Conservation (phyloP, 2,329 filamentous ascomycete genomes). For the Colletotrichum shisoi region DNA sequence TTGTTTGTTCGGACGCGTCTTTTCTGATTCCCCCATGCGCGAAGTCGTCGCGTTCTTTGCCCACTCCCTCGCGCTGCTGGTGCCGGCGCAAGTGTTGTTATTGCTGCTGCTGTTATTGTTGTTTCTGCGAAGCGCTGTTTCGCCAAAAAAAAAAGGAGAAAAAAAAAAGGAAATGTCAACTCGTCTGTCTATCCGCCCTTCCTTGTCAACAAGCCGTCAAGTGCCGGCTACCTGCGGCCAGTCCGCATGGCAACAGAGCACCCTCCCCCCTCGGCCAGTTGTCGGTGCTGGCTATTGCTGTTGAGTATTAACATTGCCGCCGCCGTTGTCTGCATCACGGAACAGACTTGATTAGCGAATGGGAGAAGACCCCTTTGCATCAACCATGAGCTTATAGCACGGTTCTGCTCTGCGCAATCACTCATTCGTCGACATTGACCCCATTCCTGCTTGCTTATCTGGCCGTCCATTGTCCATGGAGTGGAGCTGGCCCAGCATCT, state of each 20-base stretch:
- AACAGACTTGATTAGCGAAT: background rate
- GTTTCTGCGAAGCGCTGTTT: background rate
- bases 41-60: background rate
- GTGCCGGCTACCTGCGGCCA: conserved; percentile 34
- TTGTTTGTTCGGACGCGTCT: conserved; percentile 11
- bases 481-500: conserved; percentile 24
- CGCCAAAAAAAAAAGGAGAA: background rate
- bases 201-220: conserved; percentile 36
- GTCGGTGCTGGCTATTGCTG: background rate
- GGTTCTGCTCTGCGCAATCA: conserved; percentile 7
- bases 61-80: conserved; percentile 8
- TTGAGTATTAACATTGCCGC: background rate
- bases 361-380: background rate
- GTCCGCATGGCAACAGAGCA: conserved; percentile 23
- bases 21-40: background rate
- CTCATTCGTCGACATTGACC: conserved; percentile 15
- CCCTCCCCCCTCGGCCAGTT: background rate
- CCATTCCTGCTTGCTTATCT: background rate
- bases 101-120: background rate
- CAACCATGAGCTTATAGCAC: conserved; percentile 11
- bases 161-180: background rate
- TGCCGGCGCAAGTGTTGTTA: background rate
- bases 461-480: background rate
- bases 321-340: background rate
- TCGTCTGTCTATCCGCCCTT: conserved; percentile 3